phyloP scores from a whole-genome alignment of 2,329 filamentous ascomycete species.

The Pseudocercospora eumusae region DNA sequence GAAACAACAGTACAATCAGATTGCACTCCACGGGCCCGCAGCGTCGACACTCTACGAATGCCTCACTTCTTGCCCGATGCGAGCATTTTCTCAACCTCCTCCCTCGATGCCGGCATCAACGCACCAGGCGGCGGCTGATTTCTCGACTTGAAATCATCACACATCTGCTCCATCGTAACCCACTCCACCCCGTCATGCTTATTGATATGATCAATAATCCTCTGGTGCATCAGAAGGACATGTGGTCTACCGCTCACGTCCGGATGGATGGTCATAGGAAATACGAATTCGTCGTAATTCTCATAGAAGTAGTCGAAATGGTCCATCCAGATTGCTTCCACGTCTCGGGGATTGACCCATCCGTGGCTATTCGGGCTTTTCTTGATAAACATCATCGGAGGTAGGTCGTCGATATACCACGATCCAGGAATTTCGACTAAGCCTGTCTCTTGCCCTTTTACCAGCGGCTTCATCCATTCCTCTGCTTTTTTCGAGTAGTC shows the following conservation, averaged over 20 bases:
- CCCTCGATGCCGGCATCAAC: conserved; percentile 57
- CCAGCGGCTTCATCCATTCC: conserved; percentile 66
- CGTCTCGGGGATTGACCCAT: conserved; percentile 55
- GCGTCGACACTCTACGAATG: too few relatives aligned
- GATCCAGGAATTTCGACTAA: conserved; percentile 61
- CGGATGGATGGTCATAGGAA: conserved; percentile 74
- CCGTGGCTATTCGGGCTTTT: conserved; percentile 63
- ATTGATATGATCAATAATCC: conserved; percentile 69
- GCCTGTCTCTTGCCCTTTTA: conserved; percentile 60
- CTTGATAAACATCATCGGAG: conserved; percentile 70
- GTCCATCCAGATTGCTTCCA: conserved; percentile 65
- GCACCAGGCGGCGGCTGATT: conserved; percentile 58
- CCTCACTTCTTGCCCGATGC: not conserved
- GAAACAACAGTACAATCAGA: not conserved
- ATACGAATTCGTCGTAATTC: conserved; percentile 74
- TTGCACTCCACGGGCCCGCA: not conserved
- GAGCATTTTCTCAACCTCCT: conserved; percentile 47
- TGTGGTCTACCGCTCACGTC: conserved; percentile 67
- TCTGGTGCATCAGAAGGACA: conserved; percentile 70
- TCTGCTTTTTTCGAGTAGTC: conserved; percentile 62
- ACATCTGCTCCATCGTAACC: conserved; percentile 68
- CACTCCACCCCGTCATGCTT: conserved; percentile 61
- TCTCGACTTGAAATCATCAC: conserved; percentile 68
- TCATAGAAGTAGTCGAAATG: conserved; percentile 73
- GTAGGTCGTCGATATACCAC: conserved; percentile 50